Evolutionary conservation across 805 yeast genomes (phyloP), one percentile per base, ranked within the genome.

Genomic region (Geotrichum ghanense): DNA sequence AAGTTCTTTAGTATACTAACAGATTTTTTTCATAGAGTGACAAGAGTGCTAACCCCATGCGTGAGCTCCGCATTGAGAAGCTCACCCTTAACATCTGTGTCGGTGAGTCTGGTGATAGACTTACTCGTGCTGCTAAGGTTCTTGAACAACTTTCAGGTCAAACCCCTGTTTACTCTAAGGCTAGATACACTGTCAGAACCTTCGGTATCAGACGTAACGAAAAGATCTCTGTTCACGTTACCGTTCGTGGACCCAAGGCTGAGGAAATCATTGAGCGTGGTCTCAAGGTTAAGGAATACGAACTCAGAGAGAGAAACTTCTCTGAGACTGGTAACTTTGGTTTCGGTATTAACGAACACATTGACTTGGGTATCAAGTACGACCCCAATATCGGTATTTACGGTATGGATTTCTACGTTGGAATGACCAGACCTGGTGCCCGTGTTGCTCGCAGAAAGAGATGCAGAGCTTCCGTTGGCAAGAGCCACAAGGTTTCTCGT

Each of bases 131-230:
- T 66, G 92, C 98, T 71, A 92, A 92, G 82, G 98, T 92, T 68
- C 81, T 92, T 71, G 98, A 92, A 79, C 98, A 92, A 80, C 84
- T 92, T 67, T 90, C 97, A 64, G 98, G 98, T 89, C 98, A 92
- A 79, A 92, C 98, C 67, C 98, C 98, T 73, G 98, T 92, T 65
- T 96, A 86, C 75, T 89, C 97, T 66, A 92, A 92, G 83, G 98
- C 98, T 67, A 86, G 98, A 80, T 92, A 92, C 87, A 92, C 98
- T 61, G 97, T 92, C 68, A 88, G 98, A 84, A 85, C 97, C 58
- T 92, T 92, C 76, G 95, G 97, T 83, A 92, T 92, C 82, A 89
- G 98, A 83, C 87, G 98, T 86, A 92, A 92, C 78, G 98, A 92
- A 77, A 90, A 92, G 83, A 92, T 92, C 69, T 87, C 98, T 60